Conservation (phyloP, 495 filamentous ascomycete genomes). For the Neurospora tetrasperma region DNA sequence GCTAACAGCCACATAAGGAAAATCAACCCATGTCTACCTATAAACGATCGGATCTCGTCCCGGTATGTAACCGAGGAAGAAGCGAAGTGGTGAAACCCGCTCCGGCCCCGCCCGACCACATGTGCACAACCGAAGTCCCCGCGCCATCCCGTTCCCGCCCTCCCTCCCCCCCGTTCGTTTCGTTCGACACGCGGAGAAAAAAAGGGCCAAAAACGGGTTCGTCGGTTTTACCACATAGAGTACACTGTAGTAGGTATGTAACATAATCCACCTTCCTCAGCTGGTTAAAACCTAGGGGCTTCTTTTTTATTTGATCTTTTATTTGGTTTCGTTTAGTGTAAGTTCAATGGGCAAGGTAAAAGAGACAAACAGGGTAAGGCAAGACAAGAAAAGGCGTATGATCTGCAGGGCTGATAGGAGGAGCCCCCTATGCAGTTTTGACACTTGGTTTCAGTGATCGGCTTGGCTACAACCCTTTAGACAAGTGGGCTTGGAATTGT, state of each 20-base stretch:
- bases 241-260: background rate
- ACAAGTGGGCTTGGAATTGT: background rate
- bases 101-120: background rate
- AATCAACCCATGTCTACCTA: background rate
- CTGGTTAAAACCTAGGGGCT: background rate
- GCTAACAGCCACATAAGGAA: background rate
- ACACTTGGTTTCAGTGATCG: background rate
- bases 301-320: background rate
- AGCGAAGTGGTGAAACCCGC: background rate
- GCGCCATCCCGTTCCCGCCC: background rate
- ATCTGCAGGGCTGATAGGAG: background rate
- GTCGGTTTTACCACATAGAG: background rate
- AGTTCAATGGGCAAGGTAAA: background rate
- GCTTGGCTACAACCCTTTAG: background rate
- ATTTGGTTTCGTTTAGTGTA: background rate
- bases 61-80: background rate
- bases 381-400: background rate
- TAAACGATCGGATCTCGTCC: background rate
- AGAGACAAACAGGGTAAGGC: background rate
- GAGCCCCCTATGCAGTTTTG: background rate
- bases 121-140: background rate
- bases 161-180: no score
- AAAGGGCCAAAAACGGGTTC: no score
- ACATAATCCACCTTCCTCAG: background rate
- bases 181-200: background rate